Base-by-base conservation (phyloP, 495 filamentous ascomycete genomes). In the Hypoxylon crocopeplum region DNA sequence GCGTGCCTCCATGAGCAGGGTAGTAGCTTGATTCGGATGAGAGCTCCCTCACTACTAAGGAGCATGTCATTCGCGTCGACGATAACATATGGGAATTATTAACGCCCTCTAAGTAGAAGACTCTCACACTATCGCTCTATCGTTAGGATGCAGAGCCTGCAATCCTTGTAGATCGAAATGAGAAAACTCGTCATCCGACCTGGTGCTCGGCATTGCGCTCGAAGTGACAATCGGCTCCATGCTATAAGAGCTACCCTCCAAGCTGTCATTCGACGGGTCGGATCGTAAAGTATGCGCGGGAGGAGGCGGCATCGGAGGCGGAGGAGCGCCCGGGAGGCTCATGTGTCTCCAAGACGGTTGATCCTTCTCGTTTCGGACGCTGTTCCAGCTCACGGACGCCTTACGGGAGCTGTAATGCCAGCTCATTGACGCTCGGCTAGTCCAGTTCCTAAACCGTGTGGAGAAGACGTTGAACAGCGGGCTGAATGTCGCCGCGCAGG, bases 401-500 rank as follows among this genome's bases (percentile, higher is more conserved):
- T 59, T 64, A 12, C 58, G 56, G 44, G 50, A 36, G 39, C 32
- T 58, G 21, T 58, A 42, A 1, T 62, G 34, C 37, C 51, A 52
- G 27, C 36, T 59, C 30, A 24, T 32, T 7, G 64, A 59, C 8
- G 52, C 61, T 24, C 51, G 59, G 19, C 37, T 42, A 2, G 59
- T 65, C 67, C 64, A 69, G 8, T 11, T 48, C 11, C 42, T 56
- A 25, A 63, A 46, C n/a, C 44, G 60, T 3, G 50, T 41, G 0
- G 54, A 32, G 30, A 70, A 57, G 22, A 25, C 38, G 40, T 65
- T 63, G 46, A 69, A 53, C 13, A 74, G 50, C 21, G 71, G 72
- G 11, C 60, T 70, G 32, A 75, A 69, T 1, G 72, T 66, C 1
- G 71, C 68, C 11, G 58, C 69, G 44, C 73, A 74, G 27, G 69